Base-by-base conservation (phyloP, 1,139 yeast genomes). In the Lodderomyces oxycetoniae region DNA sequence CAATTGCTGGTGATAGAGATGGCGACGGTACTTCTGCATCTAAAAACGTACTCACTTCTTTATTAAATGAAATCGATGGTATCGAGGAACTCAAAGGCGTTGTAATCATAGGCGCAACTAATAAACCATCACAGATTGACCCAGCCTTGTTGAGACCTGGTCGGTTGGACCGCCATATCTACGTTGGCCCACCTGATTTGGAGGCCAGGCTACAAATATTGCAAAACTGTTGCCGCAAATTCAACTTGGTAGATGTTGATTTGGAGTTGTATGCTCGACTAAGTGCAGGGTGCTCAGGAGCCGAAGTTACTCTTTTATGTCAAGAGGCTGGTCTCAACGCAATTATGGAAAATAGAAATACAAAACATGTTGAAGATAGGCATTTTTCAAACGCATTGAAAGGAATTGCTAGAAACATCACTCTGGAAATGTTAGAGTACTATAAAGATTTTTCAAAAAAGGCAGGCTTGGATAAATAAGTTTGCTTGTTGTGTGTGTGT, bases 251-350 rank as follows among this genome's bases (percentile, higher is more conserved):
- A 4, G 61, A 64, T 3, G 65, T 57, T 2, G 68, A 64, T 26
- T 72, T 74, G 2, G 63, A 58, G 2, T 40, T 67, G 17, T 61
- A 81, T n/a, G 61, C 64, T 4, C 55, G 53, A n/a, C 61, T 85
- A n/a, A 84, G 96, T 0, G 91, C 83, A 0, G 97, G 97, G 0
- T 88, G 95, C 49, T 87, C 96, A 0, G 98, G 98, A 29, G 96
- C 98, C 0, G 98, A 91, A 55, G 88, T 91, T 22, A 94, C 89
- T 0, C 70, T 88, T 26, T 58, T 89, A 17, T 86, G 96, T 48
- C 97, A 89, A 53, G 97, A 91, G 55, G 96, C 97, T 0, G 98
- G 98, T 2, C 63, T 91, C 22, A 75, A 85, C 8, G 96, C 97
- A 0, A 81, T 91, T 40, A 86, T 85, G 79, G 96, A 86, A 46